Evolutionary conservation across 2,329 filamentous ascomycete genomes (phyloP).

Genomic region (Venturia oleaginea): DNA sequence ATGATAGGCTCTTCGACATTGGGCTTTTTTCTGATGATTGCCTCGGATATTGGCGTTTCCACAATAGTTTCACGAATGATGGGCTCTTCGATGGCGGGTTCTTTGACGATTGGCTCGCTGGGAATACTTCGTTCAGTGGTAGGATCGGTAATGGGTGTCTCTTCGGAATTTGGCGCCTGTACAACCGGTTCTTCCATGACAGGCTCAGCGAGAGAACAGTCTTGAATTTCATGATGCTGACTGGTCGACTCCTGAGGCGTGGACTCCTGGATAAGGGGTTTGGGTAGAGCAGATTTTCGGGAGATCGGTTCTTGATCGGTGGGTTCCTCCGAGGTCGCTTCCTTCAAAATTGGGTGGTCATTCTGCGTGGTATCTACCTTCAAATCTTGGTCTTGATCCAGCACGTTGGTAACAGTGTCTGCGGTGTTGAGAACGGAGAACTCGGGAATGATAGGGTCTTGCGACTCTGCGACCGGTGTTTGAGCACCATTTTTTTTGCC

Average conservation of each 20-base stretch:
- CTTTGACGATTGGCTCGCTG: background rate
- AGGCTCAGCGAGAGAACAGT: background rate
- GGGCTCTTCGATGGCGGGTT: background rate
- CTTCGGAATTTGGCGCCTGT: background rate
- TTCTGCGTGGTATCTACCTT: background rate
- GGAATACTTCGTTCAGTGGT: background rate
- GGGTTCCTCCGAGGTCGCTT: background rate
- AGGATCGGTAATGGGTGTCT: background rate
- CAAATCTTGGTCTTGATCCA: background rate
- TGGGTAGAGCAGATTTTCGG: background rate
- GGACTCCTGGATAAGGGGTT: background rate
- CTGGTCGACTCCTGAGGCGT: background rate
- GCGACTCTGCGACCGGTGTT: background rate
- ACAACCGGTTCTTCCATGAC: background rate
- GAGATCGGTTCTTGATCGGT: background rate
- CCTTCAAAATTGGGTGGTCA: background rate
- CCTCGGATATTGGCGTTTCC: background rate
- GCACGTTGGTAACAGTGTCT: background rate
- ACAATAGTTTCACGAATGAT: background rate
- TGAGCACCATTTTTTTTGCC: conserved; percentile 18
- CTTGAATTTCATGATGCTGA: background rate
- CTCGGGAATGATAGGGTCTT: background rate
- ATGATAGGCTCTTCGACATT: background rate
- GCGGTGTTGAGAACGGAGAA: background rate
- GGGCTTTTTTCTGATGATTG: background rate